Conservation (phyloP, 2,329 filamentous ascomycete species). For the Cadophora sp. region DNA sequence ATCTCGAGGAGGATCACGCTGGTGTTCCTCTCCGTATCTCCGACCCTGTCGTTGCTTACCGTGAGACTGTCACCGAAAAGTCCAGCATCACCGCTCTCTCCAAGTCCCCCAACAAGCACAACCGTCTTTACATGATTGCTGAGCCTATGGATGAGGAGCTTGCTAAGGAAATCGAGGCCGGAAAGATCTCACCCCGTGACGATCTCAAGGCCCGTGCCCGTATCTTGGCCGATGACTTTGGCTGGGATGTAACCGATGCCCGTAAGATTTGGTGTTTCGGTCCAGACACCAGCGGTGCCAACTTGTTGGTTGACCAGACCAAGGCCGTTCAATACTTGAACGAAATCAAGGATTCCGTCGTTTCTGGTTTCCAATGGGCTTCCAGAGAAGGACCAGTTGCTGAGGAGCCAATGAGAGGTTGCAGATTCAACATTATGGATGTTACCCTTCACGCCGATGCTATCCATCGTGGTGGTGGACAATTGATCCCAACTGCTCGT, state of each 20-base stretch:
- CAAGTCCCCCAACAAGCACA: constrained; percentile 99
- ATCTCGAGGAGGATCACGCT: constrained; percentile 99
- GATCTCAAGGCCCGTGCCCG: constrained; percentile 99
- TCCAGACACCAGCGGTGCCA: constrained; percentile 96
- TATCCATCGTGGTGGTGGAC: constrained; percentile 99
- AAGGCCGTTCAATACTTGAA: constrained; percentile 99
- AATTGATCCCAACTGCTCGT: constrained; percentile 97
- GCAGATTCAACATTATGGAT: constrained; percentile 99
- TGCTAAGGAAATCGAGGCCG: constrained; percentile 84
- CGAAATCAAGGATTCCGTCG: constrained; percentile 99
- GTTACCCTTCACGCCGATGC: constrained; percentile 99
- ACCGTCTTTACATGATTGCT: constrained; percentile 97
- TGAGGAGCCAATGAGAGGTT: constrained; percentile 96
- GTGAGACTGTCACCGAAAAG: constrained; percentile 86
- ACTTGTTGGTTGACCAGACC: constrained; percentile 99
- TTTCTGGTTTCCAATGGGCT: constrained; percentile 99
- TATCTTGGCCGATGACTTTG: constrained; percentile 93
- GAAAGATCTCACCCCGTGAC: constrained; percentile 93
- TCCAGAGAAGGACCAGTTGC: constrained; percentile 96
- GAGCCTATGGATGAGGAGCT: constrained; percentile 93
- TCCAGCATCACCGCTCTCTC: constrained; percentile 97
- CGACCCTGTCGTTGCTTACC: constrained; percentile 97
- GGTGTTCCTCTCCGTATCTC: constrained; percentile 97
- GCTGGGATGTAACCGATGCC: constrained; percentile 99
- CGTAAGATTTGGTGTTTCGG: constrained; percentile 99